Base-by-base conservation (phyloP, 352 stramenopile genomes). In the Globisporangium spinosum region DNA sequence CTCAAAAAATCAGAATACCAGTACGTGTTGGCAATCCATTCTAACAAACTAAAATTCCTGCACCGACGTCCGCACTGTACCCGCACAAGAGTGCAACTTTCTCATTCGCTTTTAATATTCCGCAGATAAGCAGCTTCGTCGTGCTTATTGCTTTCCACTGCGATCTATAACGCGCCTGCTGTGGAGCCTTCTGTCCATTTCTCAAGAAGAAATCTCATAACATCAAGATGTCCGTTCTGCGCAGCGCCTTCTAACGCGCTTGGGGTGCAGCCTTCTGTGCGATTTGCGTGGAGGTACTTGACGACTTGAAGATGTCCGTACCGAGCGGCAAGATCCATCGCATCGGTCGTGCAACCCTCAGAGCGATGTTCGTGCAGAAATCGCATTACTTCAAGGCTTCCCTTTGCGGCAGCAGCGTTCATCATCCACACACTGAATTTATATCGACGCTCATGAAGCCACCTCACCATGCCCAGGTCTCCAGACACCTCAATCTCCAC, bases 361-460 rank as follows among this genome's bases (percentile, higher is more conserved):
- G 34, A 17, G 22, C 34, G 34, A 27, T 51, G 34, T 27, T 34
- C n/a, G 4, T 62, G 57, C 20, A 62, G n/a, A 34, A 62, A 62
- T 2, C 10, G 56, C 32, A 62, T 34, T 17, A 49, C 56, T 1
- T 23, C 20, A 4, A 62, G 20, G 12, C 23, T 62, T 20, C 57
- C 57, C 23, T 49, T 62, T n/a, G 57, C 57, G 29, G 57, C 57
- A n/a, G 57, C 57, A 9, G n/a, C 57, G 34, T 62, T 62, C 57
- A 62, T 62, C 34, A 62, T 62, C 57, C 57, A 62, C 8, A 51
- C 57, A 51, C 32, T 51, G 38, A 62, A 62, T 2, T 2, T 27
- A 10, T 62, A 62, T 34, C 17, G 32, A n/a, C 25, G 57, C 3
- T 62, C 57, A 8, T 62, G 57, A 45, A 62, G 57, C 57, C 57